phyloP scores from a whole-genome alignment of 441 rosid species.

The Erodium chrysanthum region DNA sequence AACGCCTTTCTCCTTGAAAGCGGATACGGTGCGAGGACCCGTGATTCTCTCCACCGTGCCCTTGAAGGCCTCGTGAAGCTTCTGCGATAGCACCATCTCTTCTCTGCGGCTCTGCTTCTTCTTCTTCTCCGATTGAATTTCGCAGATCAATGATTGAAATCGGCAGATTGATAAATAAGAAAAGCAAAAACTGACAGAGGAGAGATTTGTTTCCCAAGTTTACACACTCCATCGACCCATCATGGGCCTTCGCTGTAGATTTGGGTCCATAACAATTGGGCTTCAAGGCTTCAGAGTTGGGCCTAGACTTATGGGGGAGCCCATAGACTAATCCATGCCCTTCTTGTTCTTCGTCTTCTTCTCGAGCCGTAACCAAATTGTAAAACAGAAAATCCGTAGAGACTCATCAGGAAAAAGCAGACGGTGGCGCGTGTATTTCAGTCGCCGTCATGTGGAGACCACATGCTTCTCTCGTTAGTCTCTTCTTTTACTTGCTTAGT shows the following conservation, averaged over 20 bases:
- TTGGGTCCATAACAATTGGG: background rate
- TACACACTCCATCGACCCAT: background rate
- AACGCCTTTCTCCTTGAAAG: conserved; percentile 94
- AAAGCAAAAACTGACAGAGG: background rate
- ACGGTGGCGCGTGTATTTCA: conserved; percentile 1
- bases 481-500: background rate
- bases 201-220: background rate
- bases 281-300: background rate
- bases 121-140: background rate
- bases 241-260: background rate
- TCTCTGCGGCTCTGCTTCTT: background rate
- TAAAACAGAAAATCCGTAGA: too few species aligned
- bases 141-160: conserved; percentile 1
- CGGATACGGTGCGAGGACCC: conserved; percentile 83
- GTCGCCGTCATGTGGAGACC: conserved; percentile 4
- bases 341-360: background rate
- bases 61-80: conserved; percentile 77
- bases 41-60: conserved; percentile 93
- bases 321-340: too few species aligned
- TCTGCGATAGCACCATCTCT: conserved; percentile 56
- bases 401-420: background rate
- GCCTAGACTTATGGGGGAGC: background rate
- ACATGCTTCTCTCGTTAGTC: background rate
- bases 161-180: background rate
- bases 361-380: background rate